Evolutionary conservation across 1,284 basidiomycete species (phyloP).

Genomic region (Ceratobasidium sp.): DNA sequence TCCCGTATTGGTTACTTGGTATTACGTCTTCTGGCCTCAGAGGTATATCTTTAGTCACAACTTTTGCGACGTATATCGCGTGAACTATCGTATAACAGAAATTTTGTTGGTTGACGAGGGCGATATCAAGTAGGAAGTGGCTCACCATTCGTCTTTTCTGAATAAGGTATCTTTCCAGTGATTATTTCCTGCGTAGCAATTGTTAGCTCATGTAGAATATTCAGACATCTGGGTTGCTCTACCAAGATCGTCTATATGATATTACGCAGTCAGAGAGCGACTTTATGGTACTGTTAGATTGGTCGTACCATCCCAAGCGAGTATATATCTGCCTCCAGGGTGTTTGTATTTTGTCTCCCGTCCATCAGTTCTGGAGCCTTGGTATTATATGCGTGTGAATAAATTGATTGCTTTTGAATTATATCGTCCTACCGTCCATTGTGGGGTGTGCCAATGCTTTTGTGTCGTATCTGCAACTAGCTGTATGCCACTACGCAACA

Average conservation of each 20-base stretch:
- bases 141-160: background rate
- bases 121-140: no score
- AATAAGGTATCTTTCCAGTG: background rate
- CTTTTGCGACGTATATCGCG: background rate
- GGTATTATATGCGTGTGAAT: background rate
- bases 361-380: background rate
- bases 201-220: no score
- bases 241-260: background rate
- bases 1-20: background rate
- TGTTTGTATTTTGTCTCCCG: background rate
- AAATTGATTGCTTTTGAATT: background rate
- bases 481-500: background rate
- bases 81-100: no score
- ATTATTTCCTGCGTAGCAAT: no score
- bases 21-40: background rate
- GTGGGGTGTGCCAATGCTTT: background rate
- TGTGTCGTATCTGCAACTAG: background rate
- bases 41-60: background rate
- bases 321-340: background rate
- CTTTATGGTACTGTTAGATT: no score
- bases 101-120: no score
- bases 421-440: background rate
- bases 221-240: background rate
- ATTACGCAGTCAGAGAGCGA: background rate
- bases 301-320: slow-evolving; percentile 1